These are phyloP conservation scores for Stellera chamaejasme DNA, from an alignment of 345 rosid species.

Conservation along the genomic window DNA sequence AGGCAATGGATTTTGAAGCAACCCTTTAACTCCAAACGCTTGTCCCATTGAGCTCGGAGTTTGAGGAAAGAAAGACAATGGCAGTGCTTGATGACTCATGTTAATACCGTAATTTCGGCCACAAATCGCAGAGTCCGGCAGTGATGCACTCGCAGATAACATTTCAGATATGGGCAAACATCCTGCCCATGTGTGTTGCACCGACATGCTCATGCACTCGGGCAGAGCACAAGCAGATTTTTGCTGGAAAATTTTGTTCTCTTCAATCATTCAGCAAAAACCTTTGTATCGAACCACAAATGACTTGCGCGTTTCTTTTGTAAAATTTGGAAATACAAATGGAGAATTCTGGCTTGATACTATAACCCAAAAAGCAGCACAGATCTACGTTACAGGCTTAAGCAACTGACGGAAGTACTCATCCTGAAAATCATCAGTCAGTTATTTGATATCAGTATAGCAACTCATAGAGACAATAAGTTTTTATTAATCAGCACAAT, in stretches of 20 bases:
- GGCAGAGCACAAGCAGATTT: constrained; percentile 28
- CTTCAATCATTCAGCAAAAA: constrained; percentile 34
- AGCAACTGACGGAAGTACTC: constrained; percentile 96
- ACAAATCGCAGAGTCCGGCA: constrained; percentile 26
- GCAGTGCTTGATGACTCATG: constrained; percentile 27
- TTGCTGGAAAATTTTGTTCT: constrained; percentile 18
- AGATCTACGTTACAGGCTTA: constrained; percentile 94
- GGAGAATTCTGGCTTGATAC: constrained; percentile 39
- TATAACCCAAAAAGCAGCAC: constrained; percentile 15
- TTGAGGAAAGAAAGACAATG: constrained; percentile 24
- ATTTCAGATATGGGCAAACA: constrained; percentile 32
- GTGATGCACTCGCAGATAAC: constrained; percentile 24
- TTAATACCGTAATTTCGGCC: constrained; percentile 10
- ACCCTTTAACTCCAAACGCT: constrained; percentile 28
- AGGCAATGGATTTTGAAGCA: constrained; percentile 34
- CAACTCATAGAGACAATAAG: no score
- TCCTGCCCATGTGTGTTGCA: constrained; percentile 29
- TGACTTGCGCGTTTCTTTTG: constrained; percentile 30
- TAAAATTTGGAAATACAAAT: constrained; percentile 26
- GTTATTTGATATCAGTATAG: no score
- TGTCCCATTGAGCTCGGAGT: constrained; percentile 29
- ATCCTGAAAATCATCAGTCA: constrained; percentile 50
- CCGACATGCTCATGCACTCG: constrained; percentile 38
- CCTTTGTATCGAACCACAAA: constrained; percentile 23
- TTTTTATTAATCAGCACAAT: not conserved